Conservation (phyloP, 2,329 filamentous ascomycete genomes). For the Talaromyces atroroseus region DNA sequence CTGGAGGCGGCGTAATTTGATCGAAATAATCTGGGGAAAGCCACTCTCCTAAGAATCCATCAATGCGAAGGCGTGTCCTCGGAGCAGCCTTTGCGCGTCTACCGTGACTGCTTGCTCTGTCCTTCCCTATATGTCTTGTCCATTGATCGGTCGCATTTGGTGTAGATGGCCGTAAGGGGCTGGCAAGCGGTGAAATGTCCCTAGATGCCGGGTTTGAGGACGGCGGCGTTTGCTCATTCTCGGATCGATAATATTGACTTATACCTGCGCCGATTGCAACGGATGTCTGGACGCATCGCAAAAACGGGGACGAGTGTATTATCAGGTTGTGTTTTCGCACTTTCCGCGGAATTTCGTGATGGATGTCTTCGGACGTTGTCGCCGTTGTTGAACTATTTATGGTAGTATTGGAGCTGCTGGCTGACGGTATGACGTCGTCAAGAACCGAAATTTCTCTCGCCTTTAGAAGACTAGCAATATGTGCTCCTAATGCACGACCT, state of each 20-base stretch:
- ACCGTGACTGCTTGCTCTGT: background rate
- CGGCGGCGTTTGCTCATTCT: conserved; percentile 15
- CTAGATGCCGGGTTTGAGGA: background rate
- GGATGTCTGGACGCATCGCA: conserved; percentile 88
- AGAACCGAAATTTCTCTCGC: conserved; percentile 37
- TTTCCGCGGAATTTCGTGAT: background rate
- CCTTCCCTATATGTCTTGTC: background rate
- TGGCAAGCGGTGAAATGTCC: conserved; percentile 15
- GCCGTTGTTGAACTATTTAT: conserved; percentile 19
- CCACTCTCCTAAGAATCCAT: conserved; percentile 95
- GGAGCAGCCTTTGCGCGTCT: conserved; percentile 4
- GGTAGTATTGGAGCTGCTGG: conserved; percentile 9
- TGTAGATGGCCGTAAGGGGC: conserved; percentile 25
- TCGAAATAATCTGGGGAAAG: conserved; percentile 90
- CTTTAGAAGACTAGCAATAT: conserved; percentile 69
- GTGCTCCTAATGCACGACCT: conserved; percentile 70
- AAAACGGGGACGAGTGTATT: conserved; percentile 88
- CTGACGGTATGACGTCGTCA: background rate
- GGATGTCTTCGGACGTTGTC: background rate
- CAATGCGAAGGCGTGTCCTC: conserved; percentile 60
- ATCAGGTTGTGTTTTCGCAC: conserved; percentile 62
- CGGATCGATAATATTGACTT: conserved; percentile 39
- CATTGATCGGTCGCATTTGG: conserved; percentile 18
- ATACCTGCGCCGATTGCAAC: conserved; percentile 83
- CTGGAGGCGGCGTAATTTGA: conserved; percentile 80